Base-by-base conservation (phyloP, 768 basidiomycete species). In the Mycena amicta region DNA sequence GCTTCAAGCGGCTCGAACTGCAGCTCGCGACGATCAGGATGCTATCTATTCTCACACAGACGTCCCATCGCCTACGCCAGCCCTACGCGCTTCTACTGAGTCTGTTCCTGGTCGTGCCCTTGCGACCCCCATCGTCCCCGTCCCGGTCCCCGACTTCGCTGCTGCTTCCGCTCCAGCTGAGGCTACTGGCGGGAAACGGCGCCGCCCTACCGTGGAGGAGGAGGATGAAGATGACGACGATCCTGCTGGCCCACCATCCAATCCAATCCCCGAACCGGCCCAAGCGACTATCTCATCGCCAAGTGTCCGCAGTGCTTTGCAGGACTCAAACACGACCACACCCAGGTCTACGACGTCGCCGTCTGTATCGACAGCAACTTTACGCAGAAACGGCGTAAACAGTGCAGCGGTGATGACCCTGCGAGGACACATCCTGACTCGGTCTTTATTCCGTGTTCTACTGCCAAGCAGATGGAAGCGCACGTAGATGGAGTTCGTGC, bases 391-490 rank as follows among this genome's bases (percentile, higher is more conserved):
- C 33, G 33, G 8, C 18, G 33, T 18, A 8, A 8, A 8, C 8
- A 18, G 8, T 18, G 18, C 8, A 18, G 33, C 33, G 33, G 33
- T 37, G 18, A 8, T 2, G 65, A 70, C 40, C 64, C 67, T 0
- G 61, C 67, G 28, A 33, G 46, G 27, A 16, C 18, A 0, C 70
- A 71, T 52, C 66, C 70, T 1, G 50, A 57, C 2, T 60, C 67
- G 0, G 59, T 69, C 22, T 74, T 71, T 55, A 29, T 74, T 0
- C 45, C 65, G n/a, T 3, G 63, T 70, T 11, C n/a, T n/a, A n/a
- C 30, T 54, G 6, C 46, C n/a, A 0, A 67, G 65, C 71, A 4
- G 65, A 67, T 13, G 16, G 40, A 0, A n/a, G n/a, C n/a, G 55
- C n/a, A n/a, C n/a, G n/a, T n/a, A n/a, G n/a, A n/a, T n/a, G n/a